Percentiles rank a stretch among this genome's conserved stretches.
phyloP scores from a whole-genome alignment of 2,329 filamentous ascomycete genomes.

The Fusarium marasasianum region DNA sequence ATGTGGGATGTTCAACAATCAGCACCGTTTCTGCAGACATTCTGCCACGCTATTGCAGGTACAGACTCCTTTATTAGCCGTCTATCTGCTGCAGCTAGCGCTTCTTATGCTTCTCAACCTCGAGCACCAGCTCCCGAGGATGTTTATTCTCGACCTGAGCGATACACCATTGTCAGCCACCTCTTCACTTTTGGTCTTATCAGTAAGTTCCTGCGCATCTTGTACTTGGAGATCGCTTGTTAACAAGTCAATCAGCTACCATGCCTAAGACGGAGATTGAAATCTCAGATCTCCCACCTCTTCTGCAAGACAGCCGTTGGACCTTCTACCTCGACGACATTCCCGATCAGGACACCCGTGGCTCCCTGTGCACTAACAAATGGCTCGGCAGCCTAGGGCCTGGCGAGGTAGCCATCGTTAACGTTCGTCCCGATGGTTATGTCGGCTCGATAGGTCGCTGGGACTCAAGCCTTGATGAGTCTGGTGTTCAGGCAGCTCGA shows the following conservation, averaged over 20 bases:
- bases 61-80: slow-evolving; percentile 66
- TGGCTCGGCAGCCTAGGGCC: slow-evolving; percentile 70
- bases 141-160: slow-evolving; percentile 71
- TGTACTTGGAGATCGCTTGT: background rate
- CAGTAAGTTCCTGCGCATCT: slow-evolving; percentile 56
- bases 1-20: slow-evolving; percentile 68
- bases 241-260: slow-evolving; percentile 54
- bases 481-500: slow-evolving; percentile 61
- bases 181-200: slow-evolving; percentile 76
- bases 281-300: slow-evolving; percentile 68
- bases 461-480: slow-evolving; percentile 61
- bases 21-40: slow-evolving; percentile 65
- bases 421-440: slow-evolving; percentile 79
- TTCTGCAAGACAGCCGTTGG: slow-evolving; percentile 73
- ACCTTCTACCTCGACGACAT: slow-evolving; percentile 77
- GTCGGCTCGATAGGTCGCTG: slow-evolving; percentile 70
- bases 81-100: slow-evolving; percentile 65
- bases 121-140: slow-evolving; percentile 68
- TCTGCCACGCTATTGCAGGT: slow-evolving; percentile 65
- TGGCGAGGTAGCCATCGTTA: slow-evolving; percentile 69
- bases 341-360: slow-evolving; percentile 63
- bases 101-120: slow-evolving; percentile 70
- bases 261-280: slow-evolving; percentile 72
- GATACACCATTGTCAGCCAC: slow-evolving; percentile 74
- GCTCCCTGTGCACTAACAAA: slow-evolving; percentile 69